These are phyloP conservation scores for Rubus parviflorus DNA, from an alignment of 306 rosid species.

Conservation along the genomic window DNA sequence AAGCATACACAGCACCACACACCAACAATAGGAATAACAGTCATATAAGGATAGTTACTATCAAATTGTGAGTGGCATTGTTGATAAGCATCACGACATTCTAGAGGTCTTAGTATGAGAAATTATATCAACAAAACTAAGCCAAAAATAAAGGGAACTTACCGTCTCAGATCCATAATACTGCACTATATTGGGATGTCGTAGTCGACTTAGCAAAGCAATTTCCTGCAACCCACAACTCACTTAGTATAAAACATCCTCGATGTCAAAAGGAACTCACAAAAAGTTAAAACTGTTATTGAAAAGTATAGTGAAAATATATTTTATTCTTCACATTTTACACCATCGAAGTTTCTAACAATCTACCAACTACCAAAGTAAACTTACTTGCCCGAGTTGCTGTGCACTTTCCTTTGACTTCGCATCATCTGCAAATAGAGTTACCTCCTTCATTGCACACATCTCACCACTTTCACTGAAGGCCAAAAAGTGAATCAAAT, in stretches of 20 bases:
- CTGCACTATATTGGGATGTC: constrained; percentile 94
- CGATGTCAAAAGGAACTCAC: constrained; percentile 25
- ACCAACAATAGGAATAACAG: background rate
- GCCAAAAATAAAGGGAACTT: constrained; percentile 22
- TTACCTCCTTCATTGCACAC: constrained; percentile 99
- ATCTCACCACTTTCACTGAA: constrained; percentile 89
- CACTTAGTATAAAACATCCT: constrained; percentile 11
- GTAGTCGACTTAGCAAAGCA: constrained; percentile 75
- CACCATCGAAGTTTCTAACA: constrained; percentile 1
- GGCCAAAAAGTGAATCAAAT: constrained; percentile 33
- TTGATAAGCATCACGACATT: background rate
- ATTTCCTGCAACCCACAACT: constrained; percentile 66
- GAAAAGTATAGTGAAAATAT: background rate
- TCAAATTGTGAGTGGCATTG: background rate
- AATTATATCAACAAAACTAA: constrained; percentile 32
- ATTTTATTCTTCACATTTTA: background rate
- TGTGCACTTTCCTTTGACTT: constrained; percentile 87
- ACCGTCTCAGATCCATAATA: constrained; percentile 84
- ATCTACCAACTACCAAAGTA: constrained; percentile 1
- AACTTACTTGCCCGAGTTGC: constrained; percentile 80
- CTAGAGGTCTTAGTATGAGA: constrained; percentile 18
- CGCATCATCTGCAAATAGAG: constrained; percentile 89
- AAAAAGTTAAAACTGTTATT: background rate
- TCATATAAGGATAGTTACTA: background rate
- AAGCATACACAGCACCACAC: constrained; percentile 7